Evolutionary conservation across 129 eudicot genomes (phyloP).

Genomic region (Centaurea solstitialis): DNA sequence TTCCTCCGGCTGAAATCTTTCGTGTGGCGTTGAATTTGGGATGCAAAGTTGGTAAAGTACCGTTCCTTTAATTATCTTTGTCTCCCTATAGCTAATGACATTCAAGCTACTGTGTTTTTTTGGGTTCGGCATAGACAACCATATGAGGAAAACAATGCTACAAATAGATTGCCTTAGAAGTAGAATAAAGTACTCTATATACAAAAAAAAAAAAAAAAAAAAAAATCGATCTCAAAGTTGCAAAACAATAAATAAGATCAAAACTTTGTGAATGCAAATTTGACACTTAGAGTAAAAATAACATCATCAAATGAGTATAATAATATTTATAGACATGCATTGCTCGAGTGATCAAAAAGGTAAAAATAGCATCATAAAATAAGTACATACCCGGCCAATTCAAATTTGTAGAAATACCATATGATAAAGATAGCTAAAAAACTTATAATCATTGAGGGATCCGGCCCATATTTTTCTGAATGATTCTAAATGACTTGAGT

Average conservation of each 20-base stretch:
- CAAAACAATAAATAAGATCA: not conserved
- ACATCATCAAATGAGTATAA: not conserved
- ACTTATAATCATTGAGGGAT: not conserved
- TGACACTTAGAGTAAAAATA: not conserved
- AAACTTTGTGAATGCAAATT: not conserved
- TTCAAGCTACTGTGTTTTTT: too few relatives aligned
- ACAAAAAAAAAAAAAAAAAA: too few relatives aligned
- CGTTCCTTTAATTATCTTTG: too few relatives aligned
- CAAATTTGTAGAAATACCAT: not conserved
- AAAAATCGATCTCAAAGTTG: not conserved
- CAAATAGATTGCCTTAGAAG: not conserved
- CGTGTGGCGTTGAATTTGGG: too few relatives aligned
- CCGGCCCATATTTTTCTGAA: not conserved
- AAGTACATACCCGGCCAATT: not conserved
- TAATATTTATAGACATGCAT: not conserved
- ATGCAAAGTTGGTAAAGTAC: too few relatives aligned
- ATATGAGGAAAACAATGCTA: not conserved
- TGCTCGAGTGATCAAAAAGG: not conserved
- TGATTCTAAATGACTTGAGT: not conserved
- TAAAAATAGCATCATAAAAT: too few relatives aligned
- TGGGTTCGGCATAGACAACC: too few relatives aligned
- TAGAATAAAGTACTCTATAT: not conserved
- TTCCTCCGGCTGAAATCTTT: too few relatives aligned
- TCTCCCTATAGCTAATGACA: too few relatives aligned
- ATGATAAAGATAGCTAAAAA: not conserved